Evolutionary conservation across 768 basidiomycete genomes (phyloP).

Genomic region (Amanita exitialis): DNA sequence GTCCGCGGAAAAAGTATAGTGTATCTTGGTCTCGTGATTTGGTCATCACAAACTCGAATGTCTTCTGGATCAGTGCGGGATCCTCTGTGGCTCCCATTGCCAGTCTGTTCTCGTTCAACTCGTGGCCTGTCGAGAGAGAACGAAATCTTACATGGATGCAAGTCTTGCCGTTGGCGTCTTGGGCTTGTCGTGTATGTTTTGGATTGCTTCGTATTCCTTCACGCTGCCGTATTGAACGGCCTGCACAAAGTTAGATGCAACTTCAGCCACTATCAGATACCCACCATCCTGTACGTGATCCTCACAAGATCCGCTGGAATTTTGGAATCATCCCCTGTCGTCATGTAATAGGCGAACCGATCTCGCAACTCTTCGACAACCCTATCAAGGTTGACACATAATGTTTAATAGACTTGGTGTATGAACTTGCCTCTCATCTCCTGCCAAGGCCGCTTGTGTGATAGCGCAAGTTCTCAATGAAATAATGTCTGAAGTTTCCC

Average conservation of each 20-base stretch:
- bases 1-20: constrained; percentile 50
- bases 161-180: constrained; percentile 66
- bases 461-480: constrained; percentile 73
- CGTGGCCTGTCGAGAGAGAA: background rate
- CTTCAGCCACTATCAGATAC: constrained; percentile 12
- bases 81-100: constrained; percentile 59
- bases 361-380: constrained; percentile 63
- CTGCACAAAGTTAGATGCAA: constrained; percentile 19
- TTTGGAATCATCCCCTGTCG: constrained; percentile 61
- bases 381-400: constrained; percentile 25
- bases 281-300: constrained; percentile 41
- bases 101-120: constrained; percentile 24
- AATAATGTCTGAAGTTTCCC: constrained; percentile 58
- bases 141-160: constrained; percentile 50
- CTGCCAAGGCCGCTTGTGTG: constrained; percentile 27
- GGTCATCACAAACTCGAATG: constrained; percentile 47
- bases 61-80: constrained; percentile 44
- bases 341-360: constrained; percentile 63
- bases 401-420: background rate
- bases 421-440: constrained; percentile 16
- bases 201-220: constrained; percentile 64
- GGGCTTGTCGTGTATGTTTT: constrained; percentile 59
- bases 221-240: constrained; percentile 67
- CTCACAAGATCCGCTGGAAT: constrained; percentile 76
- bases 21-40: constrained; percentile 54